phyloP scores from a whole-genome alignment of 1,284 basidiomycete genomes.

The Somion occarium region DNA sequence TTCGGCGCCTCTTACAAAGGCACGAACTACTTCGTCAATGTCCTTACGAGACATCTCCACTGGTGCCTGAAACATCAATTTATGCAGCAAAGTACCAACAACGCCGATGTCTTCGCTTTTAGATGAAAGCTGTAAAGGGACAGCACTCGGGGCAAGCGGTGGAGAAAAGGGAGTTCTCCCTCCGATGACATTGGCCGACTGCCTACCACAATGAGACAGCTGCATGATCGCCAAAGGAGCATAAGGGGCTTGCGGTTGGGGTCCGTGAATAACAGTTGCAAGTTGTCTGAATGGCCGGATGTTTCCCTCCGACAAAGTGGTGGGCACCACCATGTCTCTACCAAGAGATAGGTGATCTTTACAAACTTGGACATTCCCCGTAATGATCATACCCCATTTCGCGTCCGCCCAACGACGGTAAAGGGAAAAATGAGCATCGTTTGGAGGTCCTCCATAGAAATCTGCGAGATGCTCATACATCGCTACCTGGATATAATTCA shows the following conservation, averaged over 20 bases:
- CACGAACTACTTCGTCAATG: conserved; percentile 56
- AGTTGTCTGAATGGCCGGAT: conserved; percentile 49
- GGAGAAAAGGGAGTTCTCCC: conserved; percentile 57
- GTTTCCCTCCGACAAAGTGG: conserved; percentile 33
- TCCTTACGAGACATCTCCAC: conserved; percentile 55
- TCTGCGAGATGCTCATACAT: conserved; percentile 82
- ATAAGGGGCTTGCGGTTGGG: conserved; percentile 3
- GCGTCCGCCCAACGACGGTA: conserved; percentile 78
- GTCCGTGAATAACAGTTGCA: conserved; percentile 46
- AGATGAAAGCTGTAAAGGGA: conserved; percentile 43
- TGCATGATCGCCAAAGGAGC: conserved; percentile 68
- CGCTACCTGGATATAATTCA: conserved; percentile 56
- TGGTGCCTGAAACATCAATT: conserved; percentile 61
- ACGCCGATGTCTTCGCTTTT: conserved; percentile 8
- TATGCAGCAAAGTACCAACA: conserved; percentile 35
- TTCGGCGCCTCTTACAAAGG: conserved; percentile 69
- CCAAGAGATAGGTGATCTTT: conserved; percentile 72
- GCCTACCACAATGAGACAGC: conserved; percentile 83
- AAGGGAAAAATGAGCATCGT: conserved; percentile 54
- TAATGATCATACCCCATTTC: conserved; percentile 87
- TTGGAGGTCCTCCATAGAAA: conserved; percentile 71
- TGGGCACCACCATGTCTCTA: conserved; percentile 71
- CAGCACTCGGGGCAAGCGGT: conserved; percentile 72
- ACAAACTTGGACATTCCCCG: conserved; percentile 86
- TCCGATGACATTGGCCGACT: conserved; percentile 71